Percentiles rank a stretch among this genome's conserved stretches.
Evolutionary conservation across 371 early-diverging fungal species (phyloP).

Genomic region (Lichtheimia ornata): DNA sequence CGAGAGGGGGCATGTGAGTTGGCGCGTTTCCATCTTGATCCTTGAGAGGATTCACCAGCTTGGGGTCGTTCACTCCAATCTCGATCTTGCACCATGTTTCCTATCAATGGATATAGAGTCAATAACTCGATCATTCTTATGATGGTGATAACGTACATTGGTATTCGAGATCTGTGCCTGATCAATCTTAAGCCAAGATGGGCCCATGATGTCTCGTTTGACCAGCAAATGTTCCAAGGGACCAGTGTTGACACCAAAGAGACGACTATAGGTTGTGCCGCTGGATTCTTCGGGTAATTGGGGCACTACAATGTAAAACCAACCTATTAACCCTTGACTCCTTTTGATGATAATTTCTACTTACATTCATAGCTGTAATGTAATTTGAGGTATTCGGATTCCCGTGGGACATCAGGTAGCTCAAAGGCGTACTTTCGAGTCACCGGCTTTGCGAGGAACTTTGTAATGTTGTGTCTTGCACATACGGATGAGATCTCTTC

Average conservation of each 20-base stretch:
- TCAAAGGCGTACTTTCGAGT: constrained; percentile 94
- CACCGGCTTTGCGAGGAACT: constrained; percentile 65
- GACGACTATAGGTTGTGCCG: constrained; percentile 83
- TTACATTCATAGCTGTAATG: constrained; percentile 75
- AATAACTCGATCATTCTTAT: background rate
- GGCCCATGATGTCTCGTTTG: constrained; percentile 96
- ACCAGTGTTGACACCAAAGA: constrained; percentile 88
- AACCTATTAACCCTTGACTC: background rate
- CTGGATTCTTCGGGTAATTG: constrained; percentile 65
- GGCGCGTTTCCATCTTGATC: constrained; percentile 53
- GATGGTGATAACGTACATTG: constrained; percentile 38
- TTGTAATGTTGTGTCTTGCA: constrained; percentile 54
- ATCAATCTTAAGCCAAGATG: constrained; percentile 87
- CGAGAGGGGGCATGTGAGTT: constrained; percentile 72
- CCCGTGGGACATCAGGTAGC: constrained; percentile 76
- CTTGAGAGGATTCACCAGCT: constrained; percentile 59
- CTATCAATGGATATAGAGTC: constrained; percentile 32
- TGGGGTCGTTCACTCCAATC: constrained; percentile 68
- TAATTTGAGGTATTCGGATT: constrained; percentile 86
- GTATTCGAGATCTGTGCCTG: constrained; percentile 43
- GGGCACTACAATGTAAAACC: constrained; percentile 51
- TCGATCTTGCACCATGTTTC: constrained; percentile 90
- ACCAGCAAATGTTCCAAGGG: constrained; percentile 93
- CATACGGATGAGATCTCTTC: constrained; percentile 72
- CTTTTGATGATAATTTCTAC: background rate